phyloP scores from a whole-genome alignment of 805 yeast species.

The Sugiyamaella lignohabitans region DNA sequence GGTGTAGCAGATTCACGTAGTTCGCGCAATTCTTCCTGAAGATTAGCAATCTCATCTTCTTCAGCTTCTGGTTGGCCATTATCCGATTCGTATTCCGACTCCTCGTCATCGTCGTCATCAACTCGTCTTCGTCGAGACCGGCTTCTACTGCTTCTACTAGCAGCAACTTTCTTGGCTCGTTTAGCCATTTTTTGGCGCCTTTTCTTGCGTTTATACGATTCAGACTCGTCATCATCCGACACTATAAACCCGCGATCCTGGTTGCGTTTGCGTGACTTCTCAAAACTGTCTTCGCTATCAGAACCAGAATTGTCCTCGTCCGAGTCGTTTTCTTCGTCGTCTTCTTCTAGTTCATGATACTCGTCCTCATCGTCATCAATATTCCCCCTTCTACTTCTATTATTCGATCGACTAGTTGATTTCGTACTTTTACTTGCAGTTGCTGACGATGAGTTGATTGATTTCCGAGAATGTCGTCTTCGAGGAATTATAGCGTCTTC shows the following conservation, averaged over 20 bases:
- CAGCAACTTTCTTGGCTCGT: not conserved
- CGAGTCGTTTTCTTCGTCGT: conserved; percentile 6
- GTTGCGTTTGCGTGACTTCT: not conserved
- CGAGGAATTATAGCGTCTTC: conserved; percentile 10
- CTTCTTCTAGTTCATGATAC: conserved; percentile 1
- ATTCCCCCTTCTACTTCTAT: not conserved
- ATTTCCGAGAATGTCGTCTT: not conserved
- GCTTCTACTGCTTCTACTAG: not conserved
- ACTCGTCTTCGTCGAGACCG: not conserved
- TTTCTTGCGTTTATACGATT: not conserved
- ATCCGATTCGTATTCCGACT: conserved; percentile 3
- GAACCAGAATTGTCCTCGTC: not conserved
- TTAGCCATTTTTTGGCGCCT: not conserved
- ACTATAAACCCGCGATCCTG: conserved; percentile 13
- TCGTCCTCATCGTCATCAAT: conserved; percentile 6
- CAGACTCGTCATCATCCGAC: conserved; percentile 12
- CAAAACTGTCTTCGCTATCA: not conserved
- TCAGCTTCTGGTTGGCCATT: conserved; percentile 2
- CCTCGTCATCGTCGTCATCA: conserved; percentile 10
- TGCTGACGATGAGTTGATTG: not conserved
- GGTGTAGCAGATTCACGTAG: conserved; percentile 17
- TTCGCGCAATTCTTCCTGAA: conserved; percentile 21
- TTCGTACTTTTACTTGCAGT: not conserved
- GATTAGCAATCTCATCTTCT: conserved; percentile 9
- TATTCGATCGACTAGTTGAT: not conserved